A percentile compares a stretch with the other conserved stretches of the same genome.
phyloP scores from a whole-genome alignment of 805 yeast genomes.

The Dipodascopsis uninucleata region DNA sequence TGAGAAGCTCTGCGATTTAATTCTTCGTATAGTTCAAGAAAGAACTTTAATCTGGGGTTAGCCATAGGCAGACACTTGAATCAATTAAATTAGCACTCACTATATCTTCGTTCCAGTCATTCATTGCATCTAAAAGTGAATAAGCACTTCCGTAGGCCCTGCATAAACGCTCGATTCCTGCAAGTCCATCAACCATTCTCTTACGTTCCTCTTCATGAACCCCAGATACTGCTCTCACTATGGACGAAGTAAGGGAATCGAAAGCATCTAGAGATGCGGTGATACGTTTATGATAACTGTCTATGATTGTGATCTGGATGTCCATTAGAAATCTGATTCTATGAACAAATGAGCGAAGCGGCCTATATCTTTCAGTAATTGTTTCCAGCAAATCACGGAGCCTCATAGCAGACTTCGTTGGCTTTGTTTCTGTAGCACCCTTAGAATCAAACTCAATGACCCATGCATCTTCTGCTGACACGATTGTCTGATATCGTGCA shows the following conservation, averaged over 20 bases:
- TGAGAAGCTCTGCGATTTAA: constrained; percentile 32
- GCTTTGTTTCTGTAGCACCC: constrained; percentile 45
- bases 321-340: constrained; percentile 55
- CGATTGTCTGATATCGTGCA: constrained; percentile 50
- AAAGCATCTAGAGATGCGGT: constrained; percentile 44
- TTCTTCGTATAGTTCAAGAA: constrained; percentile 43
- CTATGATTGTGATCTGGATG: constrained; percentile 56
- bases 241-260: constrained; percentile 40
- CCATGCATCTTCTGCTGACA: constrained; percentile 49
- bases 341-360: constrained; percentile 46
- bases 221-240: constrained; percentile 39
- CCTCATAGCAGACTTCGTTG: constrained; percentile 61
- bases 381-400: constrained; percentile 55
- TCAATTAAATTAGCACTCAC: constrained; percentile 3
- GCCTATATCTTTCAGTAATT: constrained; percentile 49
- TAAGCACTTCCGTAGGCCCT: constrained; percentile 40
- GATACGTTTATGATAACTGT: constrained; percentile 47
- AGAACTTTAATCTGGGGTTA: constrained; percentile 37
- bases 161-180: constrained; percentile 44
- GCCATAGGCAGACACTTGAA: background rate
- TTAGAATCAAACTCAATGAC: constrained; percentile 55
- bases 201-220: constrained; percentile 33
- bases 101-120: constrained; percentile 44
- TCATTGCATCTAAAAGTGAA: constrained; percentile 41
- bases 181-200: constrained; percentile 33